Percentiles rank a stretch among this genome's conserved stretches.
These are phyloP conservation scores for Chaetomiaceae sp. DNA, from an alignment of 2,329 filamentous ascomycete genomes.

Conservation along the genomic window DNA sequence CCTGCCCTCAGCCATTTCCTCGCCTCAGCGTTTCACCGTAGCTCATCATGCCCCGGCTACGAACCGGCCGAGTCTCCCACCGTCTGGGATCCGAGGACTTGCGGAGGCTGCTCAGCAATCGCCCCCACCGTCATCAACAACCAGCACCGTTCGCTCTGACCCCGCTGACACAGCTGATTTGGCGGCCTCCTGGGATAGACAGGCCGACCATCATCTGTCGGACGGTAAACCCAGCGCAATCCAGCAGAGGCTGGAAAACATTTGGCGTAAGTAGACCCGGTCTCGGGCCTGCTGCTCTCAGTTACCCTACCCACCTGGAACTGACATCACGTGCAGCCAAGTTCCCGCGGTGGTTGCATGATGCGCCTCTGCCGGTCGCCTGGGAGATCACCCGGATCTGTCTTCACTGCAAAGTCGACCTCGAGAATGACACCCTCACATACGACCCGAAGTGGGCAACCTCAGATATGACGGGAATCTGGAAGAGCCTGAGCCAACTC, in stretches of 20 bases:
- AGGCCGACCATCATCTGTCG: too few species aligned
- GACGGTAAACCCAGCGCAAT: constrained; percentile 10
- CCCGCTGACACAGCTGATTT: neutral
- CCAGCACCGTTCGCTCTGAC: constrained; percentile 5
- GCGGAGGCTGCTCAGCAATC: neutral
- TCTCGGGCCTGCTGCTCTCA: neutral
- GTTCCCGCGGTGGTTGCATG: constrained; percentile 38
- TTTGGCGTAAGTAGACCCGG: constrained; percentile 38
- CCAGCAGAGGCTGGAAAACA: constrained; percentile 29
- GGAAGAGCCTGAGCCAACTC: constrained; percentile 37
- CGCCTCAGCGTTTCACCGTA: neutral
- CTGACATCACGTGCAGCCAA: constrained; percentile 28
- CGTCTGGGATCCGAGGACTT: neutral
- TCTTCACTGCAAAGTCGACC: constrained; percentile 40
- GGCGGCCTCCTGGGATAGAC: neutral
- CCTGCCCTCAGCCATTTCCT: neutral
- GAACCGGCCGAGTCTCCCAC: neutral
- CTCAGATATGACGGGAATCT: constrained; percentile 40
- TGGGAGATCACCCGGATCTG: constrained; percentile 51
- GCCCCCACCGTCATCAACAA: neutral
- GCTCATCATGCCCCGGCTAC: neutral
- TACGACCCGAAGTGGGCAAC: constrained; percentile 38
- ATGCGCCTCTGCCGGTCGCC: constrained; percentile 44
- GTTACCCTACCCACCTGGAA: too few species aligned
- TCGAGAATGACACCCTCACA: constrained; percentile 32